A percentile compares a stretch with the other conserved stretches of the same genome.
phyloP scores from a whole-genome alignment of 2,329 filamentous ascomycete genomes.

The Diaporthe amygdali region DNA sequence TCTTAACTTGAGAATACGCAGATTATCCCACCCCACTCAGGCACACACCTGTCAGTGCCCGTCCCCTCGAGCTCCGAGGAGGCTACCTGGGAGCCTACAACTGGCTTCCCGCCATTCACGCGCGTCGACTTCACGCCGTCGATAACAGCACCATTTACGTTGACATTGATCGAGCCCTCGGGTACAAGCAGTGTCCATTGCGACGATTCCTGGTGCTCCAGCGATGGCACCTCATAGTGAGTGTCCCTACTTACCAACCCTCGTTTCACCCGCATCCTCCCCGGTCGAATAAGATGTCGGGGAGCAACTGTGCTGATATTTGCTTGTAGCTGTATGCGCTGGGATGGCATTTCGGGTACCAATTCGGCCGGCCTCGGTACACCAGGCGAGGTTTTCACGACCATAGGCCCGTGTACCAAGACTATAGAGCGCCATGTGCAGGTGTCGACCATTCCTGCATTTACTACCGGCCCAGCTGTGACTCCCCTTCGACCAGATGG shows the following conservation, averaged over 20 bases:
- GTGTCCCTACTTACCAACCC: background rate
- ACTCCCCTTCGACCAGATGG: background rate
- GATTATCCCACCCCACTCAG: background rate
- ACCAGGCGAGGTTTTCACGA: background rate
- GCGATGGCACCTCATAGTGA: slow-evolving; percentile 4
- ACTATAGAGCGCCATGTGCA: background rate
- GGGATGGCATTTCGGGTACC: background rate
- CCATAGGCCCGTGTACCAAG: background rate
- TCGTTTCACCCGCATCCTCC: too few species aligned
- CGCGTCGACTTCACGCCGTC: background rate
- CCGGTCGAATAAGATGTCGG: too few species aligned
- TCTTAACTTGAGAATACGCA: background rate
- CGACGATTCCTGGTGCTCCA: background rate
- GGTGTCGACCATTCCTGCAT: background rate
- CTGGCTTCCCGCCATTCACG: background rate
- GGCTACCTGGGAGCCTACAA: background rate
- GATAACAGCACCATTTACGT: background rate
- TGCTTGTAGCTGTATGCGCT: background rate
- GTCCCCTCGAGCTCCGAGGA: background rate
- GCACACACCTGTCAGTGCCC: background rate
- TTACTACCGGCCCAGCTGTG: background rate
- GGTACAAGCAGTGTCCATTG: background rate
- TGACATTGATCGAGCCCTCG: background rate
- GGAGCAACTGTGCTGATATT: background rate
- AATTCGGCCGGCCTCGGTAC: background rate